A percentile compares a stretch with the other conserved stretches of the same genome.
Evolutionary conservation across 352 stramenopile genomes (phyloP).

Genomic region (Phytophthora pluvialis): DNA sequence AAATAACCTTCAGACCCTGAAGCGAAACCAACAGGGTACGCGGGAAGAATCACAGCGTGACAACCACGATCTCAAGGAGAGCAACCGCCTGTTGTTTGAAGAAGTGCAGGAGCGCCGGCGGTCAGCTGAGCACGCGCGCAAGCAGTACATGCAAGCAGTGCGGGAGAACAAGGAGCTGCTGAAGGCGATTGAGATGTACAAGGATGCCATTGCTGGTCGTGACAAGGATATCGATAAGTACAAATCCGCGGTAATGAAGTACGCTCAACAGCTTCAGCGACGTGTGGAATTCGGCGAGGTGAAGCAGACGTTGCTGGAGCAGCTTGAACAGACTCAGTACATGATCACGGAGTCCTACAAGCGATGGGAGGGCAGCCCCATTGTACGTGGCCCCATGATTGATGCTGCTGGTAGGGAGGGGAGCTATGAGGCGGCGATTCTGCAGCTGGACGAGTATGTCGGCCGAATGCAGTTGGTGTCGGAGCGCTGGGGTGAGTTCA

Average conservation of each 20-base stretch:
- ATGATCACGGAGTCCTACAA: constrained; percentile 84
- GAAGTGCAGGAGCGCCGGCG: constrained; percentile 65
- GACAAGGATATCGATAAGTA: constrained; percentile 77
- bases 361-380: constrained; percentile 66
- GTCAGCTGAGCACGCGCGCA: constrained; percentile 57
- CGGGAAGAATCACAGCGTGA: constrained; percentile 38
- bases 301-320: constrained; percentile 75
- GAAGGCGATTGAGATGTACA: constrained; percentile 69
- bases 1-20: constrained; percentile 41
- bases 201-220: constrained; percentile 59
- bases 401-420: constrained; percentile 16
- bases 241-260: constrained; percentile 53
- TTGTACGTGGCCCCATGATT: constrained; percentile 31
- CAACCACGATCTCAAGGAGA: constrained; percentile 62
- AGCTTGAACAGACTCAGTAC: constrained; percentile 79
- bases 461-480: constrained; percentile 60
- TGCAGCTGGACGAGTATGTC: constrained; percentile 69
- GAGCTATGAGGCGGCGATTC: constrained; percentile 33
- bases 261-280: constrained; percentile 58
- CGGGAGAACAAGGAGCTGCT: constrained; percentile 74
- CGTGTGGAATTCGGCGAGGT: constrained; percentile 65
- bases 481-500: constrained; percentile 60
- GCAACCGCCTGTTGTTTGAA: constrained; percentile 65
- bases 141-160: constrained; percentile 62
- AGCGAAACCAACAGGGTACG: constrained; percentile 25